phyloP scores from a whole-genome alignment of 2,329 filamentous ascomycete species.

The Tolypocladium album region DNA sequence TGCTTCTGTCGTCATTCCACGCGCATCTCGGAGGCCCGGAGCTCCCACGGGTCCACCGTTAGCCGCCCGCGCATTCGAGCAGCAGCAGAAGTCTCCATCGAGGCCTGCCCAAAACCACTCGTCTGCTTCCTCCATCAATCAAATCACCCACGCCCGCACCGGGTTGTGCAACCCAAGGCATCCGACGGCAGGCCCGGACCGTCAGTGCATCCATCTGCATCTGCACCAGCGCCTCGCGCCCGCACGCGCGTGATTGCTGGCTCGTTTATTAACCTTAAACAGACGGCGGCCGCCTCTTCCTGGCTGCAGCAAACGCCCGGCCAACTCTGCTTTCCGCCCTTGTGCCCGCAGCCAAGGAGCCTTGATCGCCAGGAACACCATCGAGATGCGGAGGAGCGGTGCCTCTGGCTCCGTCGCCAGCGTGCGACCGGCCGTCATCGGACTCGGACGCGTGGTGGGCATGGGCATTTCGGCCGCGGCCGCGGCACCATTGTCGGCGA shows the following conservation, averaged over 20 bases:
- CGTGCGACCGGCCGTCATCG: constrained; percentile 38
- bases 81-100: background rate
- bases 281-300: background rate
- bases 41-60: background rate
- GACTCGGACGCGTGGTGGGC: constrained; percentile 39
- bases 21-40: background rate
- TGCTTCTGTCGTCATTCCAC: background rate
- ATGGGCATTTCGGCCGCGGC: constrained; percentile 36
- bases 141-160: background rate
- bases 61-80: background rate
- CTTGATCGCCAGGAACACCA: background rate
- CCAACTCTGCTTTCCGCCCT: background rate
- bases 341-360: background rate
- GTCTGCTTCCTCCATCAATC: background rate
- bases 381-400: constrained; percentile 15
- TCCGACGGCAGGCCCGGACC: background rate
- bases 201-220: background rate
- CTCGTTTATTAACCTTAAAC: background rate
- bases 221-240: background rate
- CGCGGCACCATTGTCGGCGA: constrained; percentile 30
- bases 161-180: background rate
- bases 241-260: background rate
- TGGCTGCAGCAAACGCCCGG: background rate
- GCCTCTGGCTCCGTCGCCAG: constrained; percentile 23
- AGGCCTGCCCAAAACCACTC: background rate